Evolutionary conservation across 306 rosid species (phyloP).

Genomic region (Carpinus viminea): DNA sequence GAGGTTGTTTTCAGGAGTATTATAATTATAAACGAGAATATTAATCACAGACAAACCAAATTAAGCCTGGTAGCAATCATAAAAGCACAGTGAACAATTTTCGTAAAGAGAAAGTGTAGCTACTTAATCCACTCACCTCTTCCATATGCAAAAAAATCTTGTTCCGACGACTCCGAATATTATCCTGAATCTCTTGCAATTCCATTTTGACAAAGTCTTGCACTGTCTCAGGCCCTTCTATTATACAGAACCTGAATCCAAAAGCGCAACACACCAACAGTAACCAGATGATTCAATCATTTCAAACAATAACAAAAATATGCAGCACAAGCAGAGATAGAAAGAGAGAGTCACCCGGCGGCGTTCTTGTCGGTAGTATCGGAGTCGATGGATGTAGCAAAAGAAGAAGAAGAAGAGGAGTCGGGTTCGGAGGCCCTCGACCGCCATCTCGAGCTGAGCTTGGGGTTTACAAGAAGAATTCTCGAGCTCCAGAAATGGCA

Average conservation of each 20-base stretch:
- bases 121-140: conserved; percentile 52
- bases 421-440: conserved; percentile 58
- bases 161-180: conserved; percentile 90
- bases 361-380: conserved; percentile 57
- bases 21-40: too few relatives aligned
- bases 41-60: too few relatives aligned
- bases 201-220: conserved; percentile 89
- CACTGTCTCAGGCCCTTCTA: conserved; percentile 94
- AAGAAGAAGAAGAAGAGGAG: conserved; percentile 45
- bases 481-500: conserved; percentile 24
- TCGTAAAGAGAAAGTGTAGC: not conserved
- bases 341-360: conserved; percentile 44
- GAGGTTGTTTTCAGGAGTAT: too few relatives aligned
- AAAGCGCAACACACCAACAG: not conserved
- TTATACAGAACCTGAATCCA: conserved; percentile 75
- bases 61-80: too few relatives aligned
- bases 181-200: conserved; percentile 83
- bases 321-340: not conserved
- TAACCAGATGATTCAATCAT: not conserved
- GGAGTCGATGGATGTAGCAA: conserved; percentile 60
- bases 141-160: conserved; percentile 93
- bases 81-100: too few relatives aligned
- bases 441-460: conserved; percentile 41
- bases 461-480: conserved; percentile 22
- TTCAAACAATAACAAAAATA: not conserved